A percentile compares a stretch with the other conserved stretches of the same genome.
phyloP scores from a whole-genome alignment of 2,329 filamentous ascomycete species.

The Colletotrichum tropicale region DNA sequence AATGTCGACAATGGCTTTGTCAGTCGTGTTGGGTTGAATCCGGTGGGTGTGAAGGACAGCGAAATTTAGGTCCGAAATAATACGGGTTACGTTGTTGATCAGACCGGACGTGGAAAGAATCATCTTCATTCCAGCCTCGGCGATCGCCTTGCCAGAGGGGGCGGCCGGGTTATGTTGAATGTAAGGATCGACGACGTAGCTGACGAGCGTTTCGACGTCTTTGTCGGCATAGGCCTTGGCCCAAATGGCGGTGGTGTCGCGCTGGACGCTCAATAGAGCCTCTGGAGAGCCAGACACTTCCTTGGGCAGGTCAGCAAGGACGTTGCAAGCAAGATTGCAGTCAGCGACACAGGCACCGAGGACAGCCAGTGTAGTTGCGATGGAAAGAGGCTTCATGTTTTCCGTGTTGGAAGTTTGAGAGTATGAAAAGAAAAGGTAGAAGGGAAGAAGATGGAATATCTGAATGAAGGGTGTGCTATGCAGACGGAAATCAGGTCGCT shows the following conservation, averaged over 20 bases:
- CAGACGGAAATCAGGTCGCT: too few relatives aligned
- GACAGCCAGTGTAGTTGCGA: too few relatives aligned
- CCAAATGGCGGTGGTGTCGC: neutral
- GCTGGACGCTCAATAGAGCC: neutral
- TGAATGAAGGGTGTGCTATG: too few relatives aligned
- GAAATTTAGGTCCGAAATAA: neutral
- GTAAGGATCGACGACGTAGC: neutral
- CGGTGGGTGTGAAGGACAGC: neutral
- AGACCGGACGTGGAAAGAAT: neutral
- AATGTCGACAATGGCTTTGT: neutral
- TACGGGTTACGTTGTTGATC: neutral
- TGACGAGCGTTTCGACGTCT: neutral
- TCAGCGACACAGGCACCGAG: neutral
- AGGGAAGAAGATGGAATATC: too few relatives aligned
- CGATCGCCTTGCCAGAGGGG: neutral
- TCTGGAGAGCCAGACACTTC: neutral
- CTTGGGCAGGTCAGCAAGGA: neutral
- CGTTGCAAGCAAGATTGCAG: neutral
- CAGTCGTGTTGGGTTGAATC: neutral
- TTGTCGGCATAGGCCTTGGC: neutral
- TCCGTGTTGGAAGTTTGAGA: too few relatives aligned
- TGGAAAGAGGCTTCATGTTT: too few relatives aligned
- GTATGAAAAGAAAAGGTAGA: too few relatives aligned
- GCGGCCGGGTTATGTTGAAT: conserved; percentile 6
- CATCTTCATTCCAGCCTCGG: neutral